Base-by-base conservation (phyloP, 495 filamentous ascomycete genomes). In the Talaromyces ruber region DNA sequence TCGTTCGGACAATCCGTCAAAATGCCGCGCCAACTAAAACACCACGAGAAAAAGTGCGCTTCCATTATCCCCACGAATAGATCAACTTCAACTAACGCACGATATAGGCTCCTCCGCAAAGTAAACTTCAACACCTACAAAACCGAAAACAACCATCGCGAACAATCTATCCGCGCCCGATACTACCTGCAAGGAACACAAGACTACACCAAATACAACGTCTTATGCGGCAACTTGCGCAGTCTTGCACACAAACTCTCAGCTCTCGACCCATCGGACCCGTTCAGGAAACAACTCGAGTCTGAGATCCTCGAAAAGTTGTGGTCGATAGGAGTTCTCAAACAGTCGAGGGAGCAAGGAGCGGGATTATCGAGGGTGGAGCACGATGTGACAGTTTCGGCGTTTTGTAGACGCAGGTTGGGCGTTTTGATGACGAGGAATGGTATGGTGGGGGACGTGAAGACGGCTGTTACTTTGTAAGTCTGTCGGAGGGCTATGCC, bases 51-150 rank as follows among this genome's bases (percentile, higher is more conserved):
- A 66, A 87, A 86, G 81, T 85, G 64, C 53, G 68, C 71, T 60
- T 45, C 24, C 54, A 45, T 30, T 26, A 5, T 18, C 22, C 63
- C 45, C 57, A 68, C 64, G 67, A 63, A 63, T 24, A 60, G 3
- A 43, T 18, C 7, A 52, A 64, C 32, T n/a, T 8, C 16, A 25
- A 39, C 32, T 51, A 62, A 47, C 30, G 34, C n/a, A 18, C 43
- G 14, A 39, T 4, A 32, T 68, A 83, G 80, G 71, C 83, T 91
- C 67, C 87, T 97, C 71, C 84, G 86, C 62, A 98, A 98, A 78
- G 92, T 95, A 73, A 92, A 98, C 74, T 94, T 98, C 77, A 86
- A 91, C 66, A 93, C 87, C 70, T 98, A 93, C 81, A 91, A 92
- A 76, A 86, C 86, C 68, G 93, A 98, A 77, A 81, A 86, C 69